A percentile compares a stretch with the other conserved stretches of the same genome.
Evolutionary conservation across 148 eudicot genomes (phyloP).

Genomic region (Diospyros lotus): DNA sequence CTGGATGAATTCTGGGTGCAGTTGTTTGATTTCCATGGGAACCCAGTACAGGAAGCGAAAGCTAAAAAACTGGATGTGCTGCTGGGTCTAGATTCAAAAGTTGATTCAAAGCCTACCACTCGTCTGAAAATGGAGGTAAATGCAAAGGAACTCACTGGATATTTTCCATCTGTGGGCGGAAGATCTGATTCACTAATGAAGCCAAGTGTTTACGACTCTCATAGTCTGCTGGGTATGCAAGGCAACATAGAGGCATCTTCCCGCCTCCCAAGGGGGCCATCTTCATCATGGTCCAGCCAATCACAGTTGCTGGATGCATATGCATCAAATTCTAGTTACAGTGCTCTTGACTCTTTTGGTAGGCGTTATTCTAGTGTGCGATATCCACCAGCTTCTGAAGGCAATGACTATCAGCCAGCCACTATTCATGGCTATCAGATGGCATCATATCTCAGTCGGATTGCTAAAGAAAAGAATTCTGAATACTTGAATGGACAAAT

Average conservation of each 20-base stretch:
- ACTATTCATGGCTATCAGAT: conserved; percentile 79
- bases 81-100: conserved; percentile 49
- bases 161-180: conserved; percentile 33
- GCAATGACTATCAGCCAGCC: conserved; percentile 68
- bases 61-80: conserved; percentile 59
- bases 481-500: conserved; percentile 42
- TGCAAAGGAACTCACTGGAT: conserved; percentile 40
- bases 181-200: conserved; percentile 7
- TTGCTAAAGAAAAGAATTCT: conserved; percentile 43
- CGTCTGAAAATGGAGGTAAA: conserved; percentile 24
- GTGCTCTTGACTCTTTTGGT: conserved; percentile 47
- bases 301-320: conserved; percentile 48
- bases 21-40: conserved; percentile 89
- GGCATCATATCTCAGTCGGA: conserved; percentile 44
- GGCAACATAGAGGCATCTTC: conserved; percentile 38
- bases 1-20: conserved; percentile 99
- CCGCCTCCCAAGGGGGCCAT: conserved; percentile 49
- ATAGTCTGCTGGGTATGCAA: conserved; percentile 42
- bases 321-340: conserved; percentile 32
- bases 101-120: conserved; percentile 33
- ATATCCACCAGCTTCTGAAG: conserved; percentile 58
- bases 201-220: conserved; percentile 33
- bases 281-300: conserved; percentile 51
- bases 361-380: conserved; percentile 78
- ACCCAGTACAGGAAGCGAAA: conserved; percentile 65